Base-by-base conservation (phyloP, 305 asterid species). In the Fraxinus dipetala region DNA sequence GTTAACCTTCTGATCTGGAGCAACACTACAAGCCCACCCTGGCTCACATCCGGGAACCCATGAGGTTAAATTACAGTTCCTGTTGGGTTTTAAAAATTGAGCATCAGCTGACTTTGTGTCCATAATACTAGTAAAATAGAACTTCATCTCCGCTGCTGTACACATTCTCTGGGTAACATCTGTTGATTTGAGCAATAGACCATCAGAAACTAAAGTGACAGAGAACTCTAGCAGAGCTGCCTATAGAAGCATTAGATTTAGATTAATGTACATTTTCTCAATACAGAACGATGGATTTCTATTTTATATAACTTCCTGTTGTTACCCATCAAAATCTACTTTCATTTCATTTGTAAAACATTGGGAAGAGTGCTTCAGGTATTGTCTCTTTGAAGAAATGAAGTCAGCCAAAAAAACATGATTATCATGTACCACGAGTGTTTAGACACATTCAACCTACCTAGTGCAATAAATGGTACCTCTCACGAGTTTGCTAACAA, bases 31-130 rank as follows among this genome's bases (percentile, higher is more conserved):
- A 61, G 97, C 90, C 99, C 99, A 96, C 72, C 99, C 99, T 31
- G 99, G 98, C 91, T 96, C 99, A 89, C 99, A 96, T 75, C 99
- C 98, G 14, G 93, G 78, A 81, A 86, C 89, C 99, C 98, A 96
- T 10, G 96, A 87, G 77, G 91, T 89, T 85, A 94, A 85, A 85
- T 96, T 96, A 86, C 99, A 96, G 86, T 96, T 96, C 82, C 84
- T 85, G 87, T 93, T 96, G 81, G 97, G 99, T 81, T 87, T 92
- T 80, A 96, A 88, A 90, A 87, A 67, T 45, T 91, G 93, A 84
- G 91, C 91, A 30, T 88, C 85, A 38, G 90, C 89, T 69, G 94
- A 82, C 83, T 85, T 90, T 76, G 89, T 84, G 54, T 87, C 90
- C 92, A 93, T 89, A 85, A 96, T 90, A 86, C 97, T 89, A 43